phyloP scores from a whole-genome alignment of 1,284 basidiomycete species.

The Kwoniella shivajii region DNA sequence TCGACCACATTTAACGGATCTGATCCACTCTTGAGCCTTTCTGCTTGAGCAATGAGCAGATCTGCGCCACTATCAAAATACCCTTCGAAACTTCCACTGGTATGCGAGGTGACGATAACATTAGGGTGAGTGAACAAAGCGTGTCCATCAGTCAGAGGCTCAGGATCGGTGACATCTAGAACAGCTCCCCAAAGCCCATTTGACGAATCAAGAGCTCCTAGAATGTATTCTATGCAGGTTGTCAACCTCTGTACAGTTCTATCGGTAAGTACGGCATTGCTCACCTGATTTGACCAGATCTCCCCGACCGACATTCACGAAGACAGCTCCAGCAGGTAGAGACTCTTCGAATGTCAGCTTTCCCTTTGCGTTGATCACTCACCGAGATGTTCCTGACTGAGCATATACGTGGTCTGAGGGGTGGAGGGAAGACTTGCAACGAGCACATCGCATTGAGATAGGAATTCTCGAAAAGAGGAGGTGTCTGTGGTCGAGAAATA shows the following conservation, averaged over 20 bases:
- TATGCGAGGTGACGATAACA: constrained; percentile 39
- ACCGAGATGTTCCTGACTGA: constrained; percentile 41
- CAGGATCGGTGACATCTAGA: constrained; percentile 48
- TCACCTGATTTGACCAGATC: constrained; percentile 39
- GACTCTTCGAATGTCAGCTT: constrained; percentile 16
- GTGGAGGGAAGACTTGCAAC: constrained; percentile 48
- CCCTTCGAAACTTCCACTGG: constrained; percentile 27
- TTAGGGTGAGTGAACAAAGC: constrained; percentile 36
- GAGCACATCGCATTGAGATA: constrained; percentile 42
- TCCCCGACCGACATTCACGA: constrained; percentile 51
- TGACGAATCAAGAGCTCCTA: constrained; percentile 29
- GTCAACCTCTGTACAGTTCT: neutral
- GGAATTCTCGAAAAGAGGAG: constrained; percentile 36
- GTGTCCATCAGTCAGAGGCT: constrained; percentile 37
- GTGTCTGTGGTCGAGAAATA: constrained; percentile 43
- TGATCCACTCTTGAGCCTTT: constrained; percentile 32
- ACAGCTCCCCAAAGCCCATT: constrained; percentile 37
- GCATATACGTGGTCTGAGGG: constrained; percentile 35
- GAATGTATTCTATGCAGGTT: constrained; percentile 6
- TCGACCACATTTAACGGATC: constrained; percentile 18
- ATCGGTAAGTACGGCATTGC: constrained; percentile 1
- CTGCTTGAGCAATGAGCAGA: constrained; percentile 35
- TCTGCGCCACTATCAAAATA: constrained; percentile 34
- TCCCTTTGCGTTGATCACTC: constrained; percentile 12
- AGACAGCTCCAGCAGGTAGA: constrained; percentile 39